phyloP scores from a whole-genome alignment of 2,329 filamentous ascomycete genomes.

The Juglanconis oblonga region DNA sequence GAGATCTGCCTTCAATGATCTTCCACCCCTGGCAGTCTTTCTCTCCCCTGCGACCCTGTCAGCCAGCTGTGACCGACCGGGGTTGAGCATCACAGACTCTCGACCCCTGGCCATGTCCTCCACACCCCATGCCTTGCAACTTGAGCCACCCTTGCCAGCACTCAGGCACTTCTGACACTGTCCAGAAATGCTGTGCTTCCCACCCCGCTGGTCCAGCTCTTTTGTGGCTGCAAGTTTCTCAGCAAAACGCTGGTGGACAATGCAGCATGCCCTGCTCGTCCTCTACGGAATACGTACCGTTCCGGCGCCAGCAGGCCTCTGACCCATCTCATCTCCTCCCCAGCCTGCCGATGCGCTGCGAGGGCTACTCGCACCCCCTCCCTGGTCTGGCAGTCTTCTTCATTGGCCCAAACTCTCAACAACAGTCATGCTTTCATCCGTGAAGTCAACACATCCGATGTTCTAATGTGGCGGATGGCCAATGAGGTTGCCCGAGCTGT shows the following conservation, averaged over 20 bases:
- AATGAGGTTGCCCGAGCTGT: conserved; percentile 37
- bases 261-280: conserved; percentile 5
- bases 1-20: conserved; percentile 27
- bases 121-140: conserved; percentile 21
- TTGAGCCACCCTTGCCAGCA: neutral
- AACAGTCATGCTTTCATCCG: conserved; percentile 53
- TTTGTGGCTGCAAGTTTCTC: conserved; percentile 18
- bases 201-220: conserved; percentile 16
- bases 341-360: conserved; percentile 4
- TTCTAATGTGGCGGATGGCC: conserved; percentile 43
- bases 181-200: neutral
- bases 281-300: neutral
- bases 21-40: conserved; percentile 19
- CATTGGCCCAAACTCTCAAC: conserved; percentile 38
- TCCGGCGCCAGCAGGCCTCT: neutral
- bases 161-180: conserved; percentile 6
- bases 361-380: conserved; percentile 18
- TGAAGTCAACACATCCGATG: conserved; percentile 36
- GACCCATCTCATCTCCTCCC: conserved; percentile 16
- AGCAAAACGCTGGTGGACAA: conserved; percentile 20
- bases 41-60: conserved; percentile 15
- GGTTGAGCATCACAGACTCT: conserved; percentile 17
- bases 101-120: conserved; percentile 15
- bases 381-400: conserved; percentile 21
- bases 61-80: conserved; percentile 12